A percentile compares a stretch with the other conserved stretches of the same genome.
These are phyloP conservation scores for Millerozyma miso DNA, from an alignment of 805 yeast genomes.

Conservation along the genomic window DNA sequence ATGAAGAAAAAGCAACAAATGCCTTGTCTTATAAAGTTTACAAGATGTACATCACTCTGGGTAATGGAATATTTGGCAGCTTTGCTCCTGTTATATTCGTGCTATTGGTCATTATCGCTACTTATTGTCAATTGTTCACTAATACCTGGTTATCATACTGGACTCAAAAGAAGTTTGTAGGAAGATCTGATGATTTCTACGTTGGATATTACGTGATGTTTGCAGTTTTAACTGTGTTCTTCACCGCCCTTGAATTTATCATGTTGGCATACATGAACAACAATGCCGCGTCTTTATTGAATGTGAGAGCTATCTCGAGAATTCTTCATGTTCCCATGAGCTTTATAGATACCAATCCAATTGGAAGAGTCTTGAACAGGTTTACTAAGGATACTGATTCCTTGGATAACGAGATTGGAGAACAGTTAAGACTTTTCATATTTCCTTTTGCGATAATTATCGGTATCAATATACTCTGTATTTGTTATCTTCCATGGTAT, in stretches of 20 bases:
- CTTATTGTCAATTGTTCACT: constrained; percentile 39
- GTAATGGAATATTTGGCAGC: constrained; percentile 34
- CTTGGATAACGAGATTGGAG: constrained; percentile 43
- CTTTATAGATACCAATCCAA: constrained; percentile 40
- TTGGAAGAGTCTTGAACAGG: constrained; percentile 42
- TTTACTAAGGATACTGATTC: constrained; percentile 44
- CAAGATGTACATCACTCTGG: constrained; percentile 32
- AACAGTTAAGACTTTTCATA: constrained; percentile 36
- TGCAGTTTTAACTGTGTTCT: constrained; percentile 34
- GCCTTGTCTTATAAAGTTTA: constrained; percentile 39
- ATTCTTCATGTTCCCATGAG: constrained; percentile 41
- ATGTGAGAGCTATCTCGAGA: constrained; percentile 33
- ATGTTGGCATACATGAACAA: constrained; percentile 42
- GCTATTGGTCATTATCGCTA: constrained; percentile 28
- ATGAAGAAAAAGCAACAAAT: constrained; percentile 35
- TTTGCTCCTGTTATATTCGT: constrained; percentile 31
- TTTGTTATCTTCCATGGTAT: constrained; percentile 51
- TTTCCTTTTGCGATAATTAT: constrained; percentile 38
- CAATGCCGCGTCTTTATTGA: constrained; percentile 30
- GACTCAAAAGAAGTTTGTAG: constrained; percentile 31
- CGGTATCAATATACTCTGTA: constrained; percentile 42
- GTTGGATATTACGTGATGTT: constrained; percentile 32
- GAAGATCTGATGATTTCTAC: constrained; percentile 27
- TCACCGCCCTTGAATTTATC: constrained; percentile 36
- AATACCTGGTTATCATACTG: constrained; percentile 44